Percentiles rank a stretch among this genome's conserved stretches.
Conservation (phyloP, 2,329 filamentous ascomycete species). For the Aspergillus sp. region DNA sequence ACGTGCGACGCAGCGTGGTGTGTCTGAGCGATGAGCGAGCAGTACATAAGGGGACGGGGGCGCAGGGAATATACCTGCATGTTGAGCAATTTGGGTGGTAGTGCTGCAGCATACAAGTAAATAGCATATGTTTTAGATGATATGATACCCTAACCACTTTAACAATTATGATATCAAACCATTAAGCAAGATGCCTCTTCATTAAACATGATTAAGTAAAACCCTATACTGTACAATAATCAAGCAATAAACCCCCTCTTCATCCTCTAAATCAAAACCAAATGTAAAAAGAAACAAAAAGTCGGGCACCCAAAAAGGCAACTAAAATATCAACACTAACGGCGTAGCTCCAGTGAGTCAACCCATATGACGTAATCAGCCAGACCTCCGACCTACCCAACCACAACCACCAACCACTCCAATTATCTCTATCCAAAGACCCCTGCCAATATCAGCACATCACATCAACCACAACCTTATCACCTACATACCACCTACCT, state of each 20-base stretch:
- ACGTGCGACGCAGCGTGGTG: constrained; percentile 58
- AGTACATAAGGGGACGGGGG: constrained; percentile 67
- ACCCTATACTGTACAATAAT: too few relatives aligned
- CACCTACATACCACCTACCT: background rate
- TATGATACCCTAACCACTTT: background rate
- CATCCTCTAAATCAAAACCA: too few relatives aligned
- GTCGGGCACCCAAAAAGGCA: background rate
- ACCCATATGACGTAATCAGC: constrained; percentile 17
- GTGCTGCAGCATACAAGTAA: background rate
- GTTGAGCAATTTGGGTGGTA: constrained; percentile 58
- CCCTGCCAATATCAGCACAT: background rate
- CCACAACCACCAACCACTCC: background rate
- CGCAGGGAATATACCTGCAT: constrained; percentile 64
- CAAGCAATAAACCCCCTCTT: too few relatives aligned
- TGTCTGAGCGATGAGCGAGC: constrained; percentile 64
- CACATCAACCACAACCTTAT: background rate
- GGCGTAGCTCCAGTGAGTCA: background rate
- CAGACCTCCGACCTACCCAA: background rate
- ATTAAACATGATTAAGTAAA: too few relatives aligned
- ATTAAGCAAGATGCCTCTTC: background rate
- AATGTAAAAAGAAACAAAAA: background rate
- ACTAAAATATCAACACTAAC: too few relatives aligned
- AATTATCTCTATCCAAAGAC: background rate
- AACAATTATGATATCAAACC: background rate
- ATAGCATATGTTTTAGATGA: background rate